These are phyloP conservation scores for Peribolospora baueri DNA, from an alignment of 768 basidiomycete species.

Conservation along the genomic window DNA sequence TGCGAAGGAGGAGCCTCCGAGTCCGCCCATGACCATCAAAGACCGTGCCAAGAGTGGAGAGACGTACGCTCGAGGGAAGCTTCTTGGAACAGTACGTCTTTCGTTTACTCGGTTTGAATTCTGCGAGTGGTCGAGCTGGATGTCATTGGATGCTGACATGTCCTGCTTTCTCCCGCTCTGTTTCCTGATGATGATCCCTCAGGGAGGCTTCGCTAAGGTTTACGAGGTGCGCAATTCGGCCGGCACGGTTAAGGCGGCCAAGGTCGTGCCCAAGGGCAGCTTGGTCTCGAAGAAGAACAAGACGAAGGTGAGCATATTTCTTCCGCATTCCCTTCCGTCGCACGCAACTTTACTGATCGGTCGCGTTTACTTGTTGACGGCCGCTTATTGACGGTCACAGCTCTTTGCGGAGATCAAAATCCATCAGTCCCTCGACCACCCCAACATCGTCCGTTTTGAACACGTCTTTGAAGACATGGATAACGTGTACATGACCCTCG, in stretches of 20 bases:
- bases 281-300: conserved; percentile 91
- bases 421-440: conserved; percentile 67
- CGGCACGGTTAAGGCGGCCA: conserved; percentile 51
- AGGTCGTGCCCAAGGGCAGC: conserved; percentile 78
- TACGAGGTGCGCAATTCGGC: conserved; percentile 62
- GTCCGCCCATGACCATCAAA: too few species aligned
- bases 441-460: conserved; percentile 73
- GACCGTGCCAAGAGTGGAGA: too few species aligned
- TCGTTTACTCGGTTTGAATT: too few species aligned
- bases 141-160: too few species aligned
- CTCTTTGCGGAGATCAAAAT: conserved; percentile 98
- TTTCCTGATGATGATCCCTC: not conserved
- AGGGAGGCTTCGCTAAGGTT: conserved; percentile 88
- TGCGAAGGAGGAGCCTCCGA: too few species aligned
- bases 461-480: conserved; percentile 89
- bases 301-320: conserved; percentile 44
- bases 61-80: too few species aligned
- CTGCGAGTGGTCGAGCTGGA: too few species aligned
- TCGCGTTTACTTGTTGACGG: not conserved
- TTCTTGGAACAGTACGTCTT: too few species aligned
- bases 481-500: conserved; percentile 93
- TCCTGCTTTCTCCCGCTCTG: too few species aligned
- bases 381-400: conserved; percentile 22
- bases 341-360: not conserved
- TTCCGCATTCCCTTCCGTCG: not conserved